Percentiles rank a stretch among this genome's conserved stretches.
These are phyloP conservation scores for Priceomyces carsonii DNA, from an alignment of 805 yeast genomes.

Conservation along the genomic window DNA sequence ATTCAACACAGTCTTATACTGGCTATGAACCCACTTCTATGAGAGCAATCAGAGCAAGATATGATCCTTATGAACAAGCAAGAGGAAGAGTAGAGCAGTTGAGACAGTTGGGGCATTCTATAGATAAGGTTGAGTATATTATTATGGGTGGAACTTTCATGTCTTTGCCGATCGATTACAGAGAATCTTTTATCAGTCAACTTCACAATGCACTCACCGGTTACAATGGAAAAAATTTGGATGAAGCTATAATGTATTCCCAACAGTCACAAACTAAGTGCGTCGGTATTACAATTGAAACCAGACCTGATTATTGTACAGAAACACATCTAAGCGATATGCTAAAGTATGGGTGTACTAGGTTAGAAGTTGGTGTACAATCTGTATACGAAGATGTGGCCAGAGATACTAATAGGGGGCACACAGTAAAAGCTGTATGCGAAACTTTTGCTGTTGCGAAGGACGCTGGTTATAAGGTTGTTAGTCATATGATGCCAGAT, in stretches of 20 bases:
- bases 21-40: constrained; percentile 99
- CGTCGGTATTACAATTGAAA: constrained; percentile 97
- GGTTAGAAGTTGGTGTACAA: constrained; percentile 96
- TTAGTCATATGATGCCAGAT: constrained; percentile 99
- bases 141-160: constrained; percentile 99
- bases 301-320: constrained; percentile 98
- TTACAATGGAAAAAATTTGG: constrained; percentile 79
- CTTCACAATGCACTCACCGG: constrained; percentile 96
- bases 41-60: constrained; percentile 98
- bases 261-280: constrained; percentile 96
- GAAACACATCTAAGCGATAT: constrained; percentile 93
- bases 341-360: constrained; percentile 94
- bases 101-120: constrained; percentile 91
- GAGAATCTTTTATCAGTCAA: constrained; percentile 86
- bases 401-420: constrained; percentile 96
- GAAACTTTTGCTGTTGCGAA: constrained; percentile 95
- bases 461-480: constrained; percentile 97
- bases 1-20: constrained; percentile 96
- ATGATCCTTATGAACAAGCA: constrained; percentile 98
- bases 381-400: constrained; percentile 98
- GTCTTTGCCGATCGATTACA: constrained; percentile 86
- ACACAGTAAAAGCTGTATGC: constrained; percentile 93
- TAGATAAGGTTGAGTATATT: constrained; percentile 96
- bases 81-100: constrained; percentile 96
- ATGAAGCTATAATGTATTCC: constrained; percentile 87